These are phyloP conservation scores for Panellus pusillus DNA, from an alignment of 768 basidiomycete species.

Conservation along the genomic window DNA sequence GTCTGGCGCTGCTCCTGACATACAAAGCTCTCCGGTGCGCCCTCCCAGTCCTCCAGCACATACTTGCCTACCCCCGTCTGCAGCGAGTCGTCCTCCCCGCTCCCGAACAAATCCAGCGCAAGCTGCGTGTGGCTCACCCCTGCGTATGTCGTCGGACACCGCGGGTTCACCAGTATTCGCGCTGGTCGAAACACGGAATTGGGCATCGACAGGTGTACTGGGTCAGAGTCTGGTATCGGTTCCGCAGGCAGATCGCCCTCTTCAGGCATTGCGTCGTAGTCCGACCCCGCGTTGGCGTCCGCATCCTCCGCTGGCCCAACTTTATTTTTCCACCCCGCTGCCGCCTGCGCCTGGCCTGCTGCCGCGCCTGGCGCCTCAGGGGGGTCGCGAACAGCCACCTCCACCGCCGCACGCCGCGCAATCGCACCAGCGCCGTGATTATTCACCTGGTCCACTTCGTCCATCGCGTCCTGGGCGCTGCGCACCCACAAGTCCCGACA, in stretches of 20 bases:
- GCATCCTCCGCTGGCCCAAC: conserved; percentile 43
- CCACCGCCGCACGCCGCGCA: conserved; percentile 24
- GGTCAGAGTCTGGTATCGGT: conserved; percentile 34
- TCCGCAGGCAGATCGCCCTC: conserved; percentile 47
- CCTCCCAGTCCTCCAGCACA: conserved; percentile 91
- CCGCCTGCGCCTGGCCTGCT: conserved; percentile 22
- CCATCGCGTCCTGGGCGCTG: conserved; percentile 75
- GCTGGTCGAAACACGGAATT: conserved; percentile 89
- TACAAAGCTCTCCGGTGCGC: conserved; percentile 95
- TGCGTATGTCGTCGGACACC: conserved; percentile 97
- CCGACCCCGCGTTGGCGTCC: conserved; percentile 83
- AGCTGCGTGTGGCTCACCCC: conserved; percentile 96
- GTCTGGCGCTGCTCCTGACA: conserved; percentile 95
- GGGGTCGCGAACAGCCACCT: conserved; percentile 31
- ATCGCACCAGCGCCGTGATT: conserved; percentile 21
- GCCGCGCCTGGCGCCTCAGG: conserved; percentile 29
- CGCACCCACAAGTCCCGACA: conserved; percentile 96
- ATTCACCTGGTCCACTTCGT: conserved; percentile 50
- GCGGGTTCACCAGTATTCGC: conserved; percentile 91
- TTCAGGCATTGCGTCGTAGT: conserved; percentile 84
- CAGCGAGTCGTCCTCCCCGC: conserved; percentile 59
- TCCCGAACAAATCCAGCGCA: conserved; percentile 90
- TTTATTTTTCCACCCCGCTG: conserved; percentile 24
- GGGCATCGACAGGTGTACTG: conserved; percentile 61
- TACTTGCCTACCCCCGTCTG: conserved; percentile 63